These are phyloP conservation scores for Diplocarpon rosae DNA, from an alignment of 2,329 filamentous ascomycete species.

Conservation along the genomic window DNA sequence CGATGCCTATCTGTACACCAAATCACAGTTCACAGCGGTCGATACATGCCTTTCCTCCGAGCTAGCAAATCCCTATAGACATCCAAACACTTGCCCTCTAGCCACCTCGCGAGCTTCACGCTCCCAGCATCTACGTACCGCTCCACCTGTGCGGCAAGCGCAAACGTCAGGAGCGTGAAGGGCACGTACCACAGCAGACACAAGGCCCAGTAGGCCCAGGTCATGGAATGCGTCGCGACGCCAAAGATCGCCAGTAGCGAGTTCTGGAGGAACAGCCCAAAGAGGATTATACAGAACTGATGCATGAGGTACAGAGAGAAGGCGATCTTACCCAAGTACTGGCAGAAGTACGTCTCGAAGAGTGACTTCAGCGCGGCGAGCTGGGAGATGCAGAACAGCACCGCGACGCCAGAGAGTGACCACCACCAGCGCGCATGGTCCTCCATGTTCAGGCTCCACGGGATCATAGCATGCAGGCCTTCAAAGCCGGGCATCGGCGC, in stretches of 20 bases:
- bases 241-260: constrained; percentile 7
- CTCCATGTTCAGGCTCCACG: constrained; percentile 12
- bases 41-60: no score
- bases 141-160: constrained; percentile 35
- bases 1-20: no score
- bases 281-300: constrained; percentile 23
- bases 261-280: constrained; percentile 18
- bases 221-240: background rate
- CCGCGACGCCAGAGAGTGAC: constrained; percentile 15
- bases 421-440: constrained; percentile 19
- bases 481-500: constrained; percentile 20
- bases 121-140: constrained; percentile 41
- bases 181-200: constrained; percentile 13
- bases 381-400: constrained; percentile 24
- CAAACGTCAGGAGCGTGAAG: constrained; percentile 30
- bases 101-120: constrained; percentile 44
- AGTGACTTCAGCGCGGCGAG: constrained; percentile 29
- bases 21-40: no score
- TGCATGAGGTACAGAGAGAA: constrained; percentile 45
- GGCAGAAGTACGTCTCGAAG: constrained; percentile 38
- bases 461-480: constrained; percentile 11
- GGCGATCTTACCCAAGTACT: constrained; percentile 44
- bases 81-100: constrained; percentile 39
- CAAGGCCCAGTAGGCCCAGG: constrained; percentile 12
- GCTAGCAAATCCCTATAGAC: background rate